Base-by-base conservation (phyloP, 2,329 filamentous ascomycete species). In the Penicillium sp. region DNA sequence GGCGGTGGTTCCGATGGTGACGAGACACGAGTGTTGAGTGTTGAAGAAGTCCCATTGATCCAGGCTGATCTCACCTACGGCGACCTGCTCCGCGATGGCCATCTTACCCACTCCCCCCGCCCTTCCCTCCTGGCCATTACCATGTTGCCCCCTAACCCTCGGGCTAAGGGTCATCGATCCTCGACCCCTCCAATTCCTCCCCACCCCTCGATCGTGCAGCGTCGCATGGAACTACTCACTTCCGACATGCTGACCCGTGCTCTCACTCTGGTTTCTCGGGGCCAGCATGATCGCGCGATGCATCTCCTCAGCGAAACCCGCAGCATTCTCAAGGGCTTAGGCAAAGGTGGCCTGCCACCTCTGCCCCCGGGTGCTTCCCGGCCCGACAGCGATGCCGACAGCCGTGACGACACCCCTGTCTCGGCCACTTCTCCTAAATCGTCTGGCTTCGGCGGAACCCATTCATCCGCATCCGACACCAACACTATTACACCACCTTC, bases 221-320 rank as follows among this genome's bases (percentile, higher is more conserved):
- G 94, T 40, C 89, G 94, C 45, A 99, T 99, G 94, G 94, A 99
- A 75, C 81, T 99, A 31, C 83, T 99, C 52, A 97, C 94, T 2
- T 97, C 93, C 1, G 94, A 99, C 72, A 99, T 99, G 94, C 84
- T 99, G 61, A 96, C 91, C 8, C 84, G 94, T 57, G 92, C 94
- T 15, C 79, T 99, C 59, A 96, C 92, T 0, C 83, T 99, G 21
- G 92, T 97, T 21, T 91, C 91, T 59, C 86, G 92, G 38, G 91
- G 91, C 34, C 93, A 97, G 75, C 91, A 97, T 71, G 94, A 99
- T 69, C 89, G 92, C 36, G 94, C 92, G 0, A 90, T 96, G 66
- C 95, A 96, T 55, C 84, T 99, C 4, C 82, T 99, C 38, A 90
- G 89, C 62, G 94, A 99, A 78, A 99, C 94, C 4, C 85, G 93